These are phyloP conservation scores for Kernera saxatilis DNA, from an alignment of 345 rosid species.

Conservation along the genomic window DNA sequence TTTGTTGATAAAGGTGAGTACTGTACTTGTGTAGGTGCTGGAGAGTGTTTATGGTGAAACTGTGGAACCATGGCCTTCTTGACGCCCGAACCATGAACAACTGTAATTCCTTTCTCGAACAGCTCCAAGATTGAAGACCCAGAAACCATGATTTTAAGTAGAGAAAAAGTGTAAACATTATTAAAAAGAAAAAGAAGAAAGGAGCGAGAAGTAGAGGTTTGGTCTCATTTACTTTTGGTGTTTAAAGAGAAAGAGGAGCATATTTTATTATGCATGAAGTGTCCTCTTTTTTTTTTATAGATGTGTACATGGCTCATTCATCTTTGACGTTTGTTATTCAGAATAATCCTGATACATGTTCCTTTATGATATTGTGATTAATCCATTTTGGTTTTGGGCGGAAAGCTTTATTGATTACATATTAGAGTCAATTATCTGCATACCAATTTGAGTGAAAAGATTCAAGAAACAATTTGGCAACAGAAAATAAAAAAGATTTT, in stretches of 20 bases:
- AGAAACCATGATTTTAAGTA: constrained; percentile 19
- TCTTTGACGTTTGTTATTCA: too few species aligned
- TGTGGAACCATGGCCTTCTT: constrained; percentile 97
- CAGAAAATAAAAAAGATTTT: too few species aligned
- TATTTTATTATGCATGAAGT: not conserved
- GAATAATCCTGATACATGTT: too few species aligned
- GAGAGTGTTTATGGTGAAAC: constrained; percentile 89
- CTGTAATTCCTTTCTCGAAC: constrained; percentile 63
- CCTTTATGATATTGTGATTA: too few species aligned
- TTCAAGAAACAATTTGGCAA: too few species aligned
- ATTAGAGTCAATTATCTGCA: too few species aligned
- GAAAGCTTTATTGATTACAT: too few species aligned
- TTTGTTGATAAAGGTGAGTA: constrained; percentile 1
- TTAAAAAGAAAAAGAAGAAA: not conserved
- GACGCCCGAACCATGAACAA: constrained; percentile 82
- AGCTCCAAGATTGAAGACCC: constrained; percentile 31
- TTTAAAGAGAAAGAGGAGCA: not conserved
- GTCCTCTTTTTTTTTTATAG: too few species aligned
- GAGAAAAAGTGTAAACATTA: not conserved
- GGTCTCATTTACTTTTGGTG: not conserved
- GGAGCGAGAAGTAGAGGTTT: not conserved
- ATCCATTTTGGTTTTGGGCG: too few species aligned
- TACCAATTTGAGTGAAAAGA: too few species aligned
- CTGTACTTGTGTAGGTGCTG: constrained; percentile 73
- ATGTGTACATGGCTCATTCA: too few species aligned